Percentiles rank a stretch among this genome's conserved stretches.
Evolutionary conservation across 306 rosid species (phyloP).

Genomic region (Rosa persica): DNA sequence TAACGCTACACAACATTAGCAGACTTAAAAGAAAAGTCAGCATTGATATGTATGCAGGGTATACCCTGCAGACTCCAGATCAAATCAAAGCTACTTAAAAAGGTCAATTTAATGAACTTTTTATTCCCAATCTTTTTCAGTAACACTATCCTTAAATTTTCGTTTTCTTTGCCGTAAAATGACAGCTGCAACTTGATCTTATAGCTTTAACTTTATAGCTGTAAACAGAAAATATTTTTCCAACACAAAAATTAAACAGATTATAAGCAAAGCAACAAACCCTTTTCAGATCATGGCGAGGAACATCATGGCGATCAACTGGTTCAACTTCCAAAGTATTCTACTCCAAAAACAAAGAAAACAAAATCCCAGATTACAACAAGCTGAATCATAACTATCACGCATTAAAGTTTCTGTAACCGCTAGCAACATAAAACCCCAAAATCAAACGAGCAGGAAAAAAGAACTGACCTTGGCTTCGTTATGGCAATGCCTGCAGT

Average conservation of each 20-base stretch:
- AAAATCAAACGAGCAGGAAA: too few relatives aligned
- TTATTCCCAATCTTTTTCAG: not conserved
- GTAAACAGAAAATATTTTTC: not conserved
- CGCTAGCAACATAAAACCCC: not conserved
- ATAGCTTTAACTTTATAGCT: not conserved
- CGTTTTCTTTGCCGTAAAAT: not conserved
- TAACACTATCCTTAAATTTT: not conserved
- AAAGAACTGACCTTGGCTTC: slow-evolving; percentile 32
- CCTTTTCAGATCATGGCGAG: slow-evolving; percentile 71
- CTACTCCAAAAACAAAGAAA: slow-evolving; percentile 30
- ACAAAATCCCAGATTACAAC: not conserved
- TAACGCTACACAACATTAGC: not conserved
- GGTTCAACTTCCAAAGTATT: slow-evolving; percentile 59
- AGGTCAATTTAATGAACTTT: not conserved
- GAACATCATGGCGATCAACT: slow-evolving; percentile 60
- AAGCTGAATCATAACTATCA: not conserved
- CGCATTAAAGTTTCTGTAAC: not conserved
- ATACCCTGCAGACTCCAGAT: not conserved
- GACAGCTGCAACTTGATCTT: not conserved
- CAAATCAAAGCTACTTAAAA: not conserved
- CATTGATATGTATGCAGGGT: not conserved
- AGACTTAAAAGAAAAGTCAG: not conserved
- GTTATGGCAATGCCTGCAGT: slow-evolving; percentile 57
- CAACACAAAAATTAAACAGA: not conserved
- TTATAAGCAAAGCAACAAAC: slow-evolving; percentile 28